Evolutionary conservation across 2,329 filamentous ascomycete genomes (phyloP), one percentile per base, ranked within the genome.

Genomic region (Hymenoscyphus occultus): DNA sequence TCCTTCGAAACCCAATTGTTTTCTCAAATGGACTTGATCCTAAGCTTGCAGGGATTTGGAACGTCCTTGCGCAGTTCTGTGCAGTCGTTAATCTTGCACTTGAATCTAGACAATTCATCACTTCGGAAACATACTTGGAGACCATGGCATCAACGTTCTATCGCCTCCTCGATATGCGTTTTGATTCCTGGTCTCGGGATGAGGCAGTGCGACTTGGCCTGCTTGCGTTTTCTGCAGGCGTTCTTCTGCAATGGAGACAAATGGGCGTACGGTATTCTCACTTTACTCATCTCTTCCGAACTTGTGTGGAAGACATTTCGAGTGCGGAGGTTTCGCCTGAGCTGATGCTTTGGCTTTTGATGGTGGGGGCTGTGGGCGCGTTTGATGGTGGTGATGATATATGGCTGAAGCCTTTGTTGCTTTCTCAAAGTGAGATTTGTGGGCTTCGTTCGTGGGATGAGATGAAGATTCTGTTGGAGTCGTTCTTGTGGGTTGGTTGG

Each of bases 101-200:
- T 5, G 61, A 70, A 35, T 65, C 67, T 3, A 59, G 69, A 10
- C 69, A 66, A 13, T 63, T 63, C 16, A 67, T 77, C 12, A 56
- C 70, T 0, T 66, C 66, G 28, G 60, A 70, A 59, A 65, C 62
- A 2, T 64, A 75, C 5, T 60, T 73, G 13, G 68, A 76, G 13
- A 73, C 74, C 31, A 80, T 80, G 77, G 68, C 71, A 2, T 76
- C 78, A 6, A 54, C 48, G 22, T 28, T 54, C 0, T 54, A 54
- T 19, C 32, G 31, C n/a, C 56, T 59, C 6, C 56, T 39, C 32
- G 12, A 9, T 54, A 28, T 54, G 48, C 7, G 3, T 13, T 54
- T 54, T 12, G 6, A 28, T 54, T 28, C 48, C 19, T 13, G 10
- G 10, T 28, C 19, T 10, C 7, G 22, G 7, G 9, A 54, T 12